Base-by-base conservation (phyloP, 208 protist genomes). In the Crithidia sp. region DNA sequence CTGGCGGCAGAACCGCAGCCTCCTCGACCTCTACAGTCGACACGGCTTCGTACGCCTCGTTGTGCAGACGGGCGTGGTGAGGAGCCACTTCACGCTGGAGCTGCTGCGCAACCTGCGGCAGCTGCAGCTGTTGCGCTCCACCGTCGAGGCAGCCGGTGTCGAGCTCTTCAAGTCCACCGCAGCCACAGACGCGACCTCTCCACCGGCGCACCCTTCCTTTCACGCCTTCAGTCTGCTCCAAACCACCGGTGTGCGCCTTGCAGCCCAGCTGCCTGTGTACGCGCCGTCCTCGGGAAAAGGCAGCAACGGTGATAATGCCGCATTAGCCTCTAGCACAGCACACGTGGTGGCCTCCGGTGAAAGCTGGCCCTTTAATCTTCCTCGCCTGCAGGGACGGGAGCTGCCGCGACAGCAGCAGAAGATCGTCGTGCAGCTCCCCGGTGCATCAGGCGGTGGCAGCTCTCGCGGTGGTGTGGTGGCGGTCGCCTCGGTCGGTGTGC, bases 351-450 rank as follows among this genome's bases (percentile, higher is more conserved):
- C 52, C 36, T 57, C 64, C 3, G 69, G 75, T 13, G 80, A 88
- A 56, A 60, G 64, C 37, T 82, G 82, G 69, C 71, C 77, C 6
- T 92, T 95, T 58, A 90, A 87, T 73, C 88, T 92, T 36, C 90
- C 87, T 4, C 82, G 85, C 39, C 49, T 76, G 52, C 80, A 85
- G 43, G 87, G 90, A 28, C 76, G 85, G 61, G 87, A 95, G 71
- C 57, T 90, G 36, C 75, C 84, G 8, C 61, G 58, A 0, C 75
- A 64, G 54, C 78, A 91, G 59, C 90, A 92, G 49, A 85, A 70
- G 74, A 73, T 95, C 50, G 16, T 80, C 1, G 59, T 95, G 9
- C 73, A 76, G 5, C 63, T 71, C 28, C 61, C 45, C 8, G 28
- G 28, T 28, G 7, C 55, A 9, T 16, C 63, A 1, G 45, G 16